Evolutionary conservation across 139 green algal genomes (phyloP), one percentile per base, ranked within the genome.

Genomic region (Nannochloris sp.): DNA sequence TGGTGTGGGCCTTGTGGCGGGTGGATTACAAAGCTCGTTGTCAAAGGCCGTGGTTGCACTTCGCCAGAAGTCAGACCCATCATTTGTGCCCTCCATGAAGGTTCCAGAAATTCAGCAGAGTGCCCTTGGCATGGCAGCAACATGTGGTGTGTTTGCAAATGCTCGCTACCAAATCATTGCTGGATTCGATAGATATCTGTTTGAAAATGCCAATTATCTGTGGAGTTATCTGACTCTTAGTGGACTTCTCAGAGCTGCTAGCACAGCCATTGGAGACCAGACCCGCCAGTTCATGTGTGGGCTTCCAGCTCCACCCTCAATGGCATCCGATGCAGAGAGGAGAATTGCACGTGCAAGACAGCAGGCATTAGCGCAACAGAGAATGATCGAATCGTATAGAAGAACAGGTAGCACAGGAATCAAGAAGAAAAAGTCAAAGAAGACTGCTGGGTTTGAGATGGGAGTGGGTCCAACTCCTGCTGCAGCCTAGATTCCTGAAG

Each of bases 131-230:
- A 82, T 96, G 56, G 90, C 73, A 6, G 81, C 83, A 1, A 90
- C 85, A 61, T 78, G 89, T 67, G 89, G 87, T 17, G 44, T 96
- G 10, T 87, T 85, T 61, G 78, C 79, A 37, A 97, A 98, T 74
- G 53, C 79, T 37, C 70, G 92, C 8, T 97, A 96, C 76, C 92
- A 98, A 79, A 63, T 91, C 36, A 62, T 98, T 6, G 86, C 84
- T 12, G 92, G 92, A 30, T 72, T 95, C 25, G 92, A 98, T 73
- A 79, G 86, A 31, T 89, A 84, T 72, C 73, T 97, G 63, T 91
- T 91, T 62, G 82, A 85, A 33, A 85, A 87, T 68, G 78, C 67
- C 63, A 86, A 78, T 61, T 83, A 75, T 73, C 63, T 95, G 55
- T 88, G 79, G 79, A 81, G 70, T 16, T 94, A 94, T 74, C 50